Percentiles rank a stretch among this genome's conserved stretches.
These are phyloP conservation scores for Dichotomocladium elegans DNA, from an alignment of 371 early-diverging fungal genomes.

Conservation along the genomic window DNA sequence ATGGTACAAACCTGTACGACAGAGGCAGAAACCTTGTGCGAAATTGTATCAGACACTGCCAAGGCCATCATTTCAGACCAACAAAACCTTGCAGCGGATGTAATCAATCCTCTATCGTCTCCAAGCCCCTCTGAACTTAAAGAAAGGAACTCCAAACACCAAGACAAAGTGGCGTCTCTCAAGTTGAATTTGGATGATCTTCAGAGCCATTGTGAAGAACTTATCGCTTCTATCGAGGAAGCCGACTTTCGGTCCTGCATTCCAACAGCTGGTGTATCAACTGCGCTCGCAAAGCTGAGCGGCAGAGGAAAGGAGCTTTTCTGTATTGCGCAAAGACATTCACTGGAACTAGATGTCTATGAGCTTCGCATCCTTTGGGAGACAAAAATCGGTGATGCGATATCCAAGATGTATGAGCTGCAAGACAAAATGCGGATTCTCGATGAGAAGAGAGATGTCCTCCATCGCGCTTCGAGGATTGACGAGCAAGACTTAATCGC, in stretches of 20 bases:
- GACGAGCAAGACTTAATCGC: not conserved
- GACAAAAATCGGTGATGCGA: not conserved
- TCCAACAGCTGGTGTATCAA: not conserved
- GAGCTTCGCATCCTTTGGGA: constrained; percentile 21
- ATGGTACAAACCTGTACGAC: not conserved
- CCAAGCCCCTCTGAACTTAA: not conserved
- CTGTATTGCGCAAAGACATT: not conserved
- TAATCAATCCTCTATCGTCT: not conserved
- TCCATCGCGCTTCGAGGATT: not conserved
- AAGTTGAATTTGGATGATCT: not conserved
- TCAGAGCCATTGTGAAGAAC: not conserved
- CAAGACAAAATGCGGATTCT: constrained; percentile 20
- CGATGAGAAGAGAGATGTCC: not conserved
- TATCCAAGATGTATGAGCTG: not conserved
- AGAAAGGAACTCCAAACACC: not conserved
- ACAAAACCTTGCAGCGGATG: not conserved
- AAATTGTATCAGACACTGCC: not conserved
- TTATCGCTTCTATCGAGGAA: not conserved
- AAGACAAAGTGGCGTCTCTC: not conserved
- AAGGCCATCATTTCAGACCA: not conserved
- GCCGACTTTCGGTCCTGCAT: not conserved
- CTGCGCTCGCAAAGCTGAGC: not conserved
- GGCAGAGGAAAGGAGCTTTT: not conserved
- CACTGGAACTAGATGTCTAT: constrained; percentile 2
- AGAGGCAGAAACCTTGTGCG: not conserved